phyloP scores from a whole-genome alignment of 2,329 filamentous ascomycete genomes.

The Curvularia lunata region DNA sequence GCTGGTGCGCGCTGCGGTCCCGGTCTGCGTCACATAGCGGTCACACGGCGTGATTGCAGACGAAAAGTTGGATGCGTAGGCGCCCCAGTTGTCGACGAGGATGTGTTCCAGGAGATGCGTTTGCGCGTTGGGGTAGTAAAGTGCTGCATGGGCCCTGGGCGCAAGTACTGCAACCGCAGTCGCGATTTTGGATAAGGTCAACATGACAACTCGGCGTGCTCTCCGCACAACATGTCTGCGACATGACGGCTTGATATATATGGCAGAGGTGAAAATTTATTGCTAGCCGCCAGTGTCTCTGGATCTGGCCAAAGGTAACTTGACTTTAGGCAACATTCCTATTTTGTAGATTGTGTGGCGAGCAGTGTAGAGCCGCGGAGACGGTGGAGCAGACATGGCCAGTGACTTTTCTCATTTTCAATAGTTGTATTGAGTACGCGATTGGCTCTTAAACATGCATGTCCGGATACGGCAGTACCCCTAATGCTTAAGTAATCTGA shows the following conservation, averaged over 20 bases:
- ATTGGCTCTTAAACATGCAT: not conserved
- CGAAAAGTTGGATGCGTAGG: conserved; percentile 24
- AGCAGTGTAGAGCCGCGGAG: not conserved
- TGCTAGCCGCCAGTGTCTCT: not conserved
- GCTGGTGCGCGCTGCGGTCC: conserved; percentile 12
- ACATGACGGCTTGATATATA: not conserved
- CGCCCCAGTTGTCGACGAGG: conserved; percentile 25
- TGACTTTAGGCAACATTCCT: not conserved
- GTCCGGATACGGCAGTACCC: not conserved
- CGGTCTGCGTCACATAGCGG: conserved; percentile 21
- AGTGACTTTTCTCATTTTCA: not conserved
- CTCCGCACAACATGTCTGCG: not conserved
- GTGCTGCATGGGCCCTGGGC: not conserved
- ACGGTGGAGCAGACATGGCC: not conserved
- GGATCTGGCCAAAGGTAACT: not conserved
- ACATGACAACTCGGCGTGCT: not conserved
- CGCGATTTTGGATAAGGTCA: not conserved
- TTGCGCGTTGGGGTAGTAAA: conserved; percentile 15
- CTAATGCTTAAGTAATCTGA: not conserved
- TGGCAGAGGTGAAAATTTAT: not conserved
- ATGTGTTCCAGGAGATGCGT: conserved; percentile 22
- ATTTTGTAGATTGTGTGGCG: not conserved
- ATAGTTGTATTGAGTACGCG: not conserved
- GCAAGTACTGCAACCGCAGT: not conserved
- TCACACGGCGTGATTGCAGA: conserved; percentile 26